Conservation (phyloP, 176 grass and related monocot species). For the Tuctoria greenei region DNA sequence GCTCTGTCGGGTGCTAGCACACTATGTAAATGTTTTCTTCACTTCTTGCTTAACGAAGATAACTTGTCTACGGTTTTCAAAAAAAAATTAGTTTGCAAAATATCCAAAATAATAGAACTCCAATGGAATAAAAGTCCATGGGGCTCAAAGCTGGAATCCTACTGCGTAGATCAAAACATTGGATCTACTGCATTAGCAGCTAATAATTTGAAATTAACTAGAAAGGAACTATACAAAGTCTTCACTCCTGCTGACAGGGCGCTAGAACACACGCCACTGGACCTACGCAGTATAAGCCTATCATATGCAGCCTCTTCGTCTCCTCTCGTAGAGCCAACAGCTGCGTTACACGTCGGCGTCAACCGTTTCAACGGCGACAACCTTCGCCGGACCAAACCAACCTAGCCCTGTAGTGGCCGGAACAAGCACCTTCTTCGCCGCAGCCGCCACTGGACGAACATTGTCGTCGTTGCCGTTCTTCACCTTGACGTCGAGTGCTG, state of each 20-base stretch:
- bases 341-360: not conserved
- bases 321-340: not conserved
- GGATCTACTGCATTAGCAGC: no score
- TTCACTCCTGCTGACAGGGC: no score
- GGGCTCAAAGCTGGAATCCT: no score
- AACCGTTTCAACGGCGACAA: constrained; percentile 25
- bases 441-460: not conserved
- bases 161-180: no score
- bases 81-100: no score
- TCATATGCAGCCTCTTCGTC: no score
- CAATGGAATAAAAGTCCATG: no score
- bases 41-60: no score
- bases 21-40: no score
- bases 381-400: constrained; percentile 39
- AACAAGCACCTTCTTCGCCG: constrained; percentile 8
- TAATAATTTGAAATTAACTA: not conserved
- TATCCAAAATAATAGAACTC: no score
- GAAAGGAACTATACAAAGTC: not conserved
- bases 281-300: not conserved
- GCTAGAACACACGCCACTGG: not conserved
- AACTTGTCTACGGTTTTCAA: no score
- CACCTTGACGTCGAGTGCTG: not conserved
- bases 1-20: no score
- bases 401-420: constrained; percentile 26
- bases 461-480: not conserved